A percentile compares a stretch with the other conserved stretches of the same genome.
Evolutionary conservation across 257 asterid species (phyloP).

Genomic region (Fraxinus excelsior): DNA sequence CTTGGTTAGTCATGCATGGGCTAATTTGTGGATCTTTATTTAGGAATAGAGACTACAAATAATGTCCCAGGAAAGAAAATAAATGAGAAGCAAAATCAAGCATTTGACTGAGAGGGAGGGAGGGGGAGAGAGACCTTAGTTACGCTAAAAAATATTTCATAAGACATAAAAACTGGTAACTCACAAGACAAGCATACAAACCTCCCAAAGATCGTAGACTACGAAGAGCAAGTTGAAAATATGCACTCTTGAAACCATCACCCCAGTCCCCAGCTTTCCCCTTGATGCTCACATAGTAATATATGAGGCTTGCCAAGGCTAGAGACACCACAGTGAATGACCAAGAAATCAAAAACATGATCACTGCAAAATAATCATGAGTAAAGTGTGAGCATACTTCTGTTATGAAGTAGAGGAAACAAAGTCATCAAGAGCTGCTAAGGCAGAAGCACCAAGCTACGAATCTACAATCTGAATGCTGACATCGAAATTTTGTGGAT

Average conservation of each 20-base stretch:
- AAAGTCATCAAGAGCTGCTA: not conserved
- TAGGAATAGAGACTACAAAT: not conserved
- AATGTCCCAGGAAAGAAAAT: not conserved
- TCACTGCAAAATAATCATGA: constrained; percentile 60
- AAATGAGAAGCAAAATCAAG: not conserved
- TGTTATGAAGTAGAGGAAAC: not conserved
- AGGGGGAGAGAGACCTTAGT: not conserved
- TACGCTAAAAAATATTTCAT: not conserved
- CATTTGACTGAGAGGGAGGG: not conserved
- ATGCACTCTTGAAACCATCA: constrained; percentile 98
- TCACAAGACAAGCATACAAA: constrained; percentile 38
- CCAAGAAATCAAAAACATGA: constrained; percentile 98
- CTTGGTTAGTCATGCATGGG: not conserved
- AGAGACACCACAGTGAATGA: constrained; percentile 86
- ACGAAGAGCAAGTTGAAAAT: constrained; percentile 99
- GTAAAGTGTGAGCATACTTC: not conserved
- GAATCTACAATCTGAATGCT: not conserved
- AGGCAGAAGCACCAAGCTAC: not conserved
- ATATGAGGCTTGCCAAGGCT: constrained; percentile 91
- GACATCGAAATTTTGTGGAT: not conserved
- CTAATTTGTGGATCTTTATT: not conserved
- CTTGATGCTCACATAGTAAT: constrained; percentile 91
- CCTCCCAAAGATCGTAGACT: constrained; percentile 99
- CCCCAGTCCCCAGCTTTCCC: constrained; percentile 99
- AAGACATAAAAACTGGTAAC: constrained; percentile 12